A percentile compares a stretch with the other conserved stretches of the same genome.
Evolutionary conservation across 495 filamentous ascomycete species (phyloP).

Genomic region (Pseudomonodictys pantanalensis): DNA sequence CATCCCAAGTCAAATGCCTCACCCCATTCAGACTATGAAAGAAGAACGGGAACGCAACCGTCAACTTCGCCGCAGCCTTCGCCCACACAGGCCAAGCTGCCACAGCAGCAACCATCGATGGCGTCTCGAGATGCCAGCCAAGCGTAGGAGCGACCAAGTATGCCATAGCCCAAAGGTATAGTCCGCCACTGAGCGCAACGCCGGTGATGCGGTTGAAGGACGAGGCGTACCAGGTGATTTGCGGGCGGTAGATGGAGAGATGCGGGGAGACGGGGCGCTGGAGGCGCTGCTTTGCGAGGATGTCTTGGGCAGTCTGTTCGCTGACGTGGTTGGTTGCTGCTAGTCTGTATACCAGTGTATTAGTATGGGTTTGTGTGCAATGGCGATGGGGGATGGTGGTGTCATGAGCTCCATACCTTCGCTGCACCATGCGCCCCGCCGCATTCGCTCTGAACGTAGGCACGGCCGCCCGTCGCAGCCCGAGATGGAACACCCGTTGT

Average conservation of each 20-base stretch:
- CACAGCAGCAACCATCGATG: conserved; percentile 73
- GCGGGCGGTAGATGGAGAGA: conserved; percentile 80
- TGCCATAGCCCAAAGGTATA: conserved; percentile 80
- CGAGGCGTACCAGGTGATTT: conserved; percentile 80
- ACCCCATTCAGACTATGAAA: conserved; percentile 85
- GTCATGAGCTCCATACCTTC: conserved; percentile 26
- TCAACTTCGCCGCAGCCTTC: conserved; percentile 71
- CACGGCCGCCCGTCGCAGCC: conserved; percentile 25
- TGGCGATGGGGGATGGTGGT: not conserved
- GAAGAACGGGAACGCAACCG: conserved; percentile 75
- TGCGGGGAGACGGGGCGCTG: conserved; percentile 84
- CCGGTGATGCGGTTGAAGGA: conserved; percentile 80
- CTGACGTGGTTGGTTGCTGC: conserved; percentile 60
- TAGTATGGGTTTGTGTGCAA: conserved; percentile 4
- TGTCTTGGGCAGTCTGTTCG: conserved; percentile 54
- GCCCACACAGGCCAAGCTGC: conserved; percentile 64
- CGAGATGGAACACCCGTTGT: conserved; percentile 29
- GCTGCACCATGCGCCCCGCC: conserved; percentile 33
- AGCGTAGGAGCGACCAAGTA: conserved; percentile 80
- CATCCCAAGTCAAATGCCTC: conserved; percentile 88
- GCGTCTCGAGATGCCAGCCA: conserved; percentile 82
- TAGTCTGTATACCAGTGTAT: conserved; percentile 45
- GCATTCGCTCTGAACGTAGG: conserved; percentile 24
- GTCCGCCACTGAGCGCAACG: conserved; percentile 60
- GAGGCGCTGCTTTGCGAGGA: conserved; percentile 83